These are phyloP conservation scores for Candida dajiaensis DNA, from an alignment of 805 yeast species.

Conservation along the genomic window DNA sequence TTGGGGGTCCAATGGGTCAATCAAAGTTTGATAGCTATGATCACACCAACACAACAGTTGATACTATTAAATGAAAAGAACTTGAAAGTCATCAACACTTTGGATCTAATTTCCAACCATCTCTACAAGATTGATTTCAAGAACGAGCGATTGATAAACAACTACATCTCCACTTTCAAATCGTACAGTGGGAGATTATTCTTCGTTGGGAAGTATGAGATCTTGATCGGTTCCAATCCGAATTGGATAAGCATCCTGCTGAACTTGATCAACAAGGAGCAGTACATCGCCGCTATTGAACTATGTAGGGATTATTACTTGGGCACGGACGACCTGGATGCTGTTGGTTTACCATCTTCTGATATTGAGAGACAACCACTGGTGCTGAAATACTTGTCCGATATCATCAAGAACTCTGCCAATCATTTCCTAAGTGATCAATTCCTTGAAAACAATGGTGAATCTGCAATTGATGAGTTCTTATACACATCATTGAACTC, in stretches of 20 bases:
- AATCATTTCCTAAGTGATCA: conserved; percentile 14
- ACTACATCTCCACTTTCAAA: conserved; percentile 24
- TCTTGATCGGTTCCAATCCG: conserved; percentile 50
- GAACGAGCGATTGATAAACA: conserved; percentile 9
- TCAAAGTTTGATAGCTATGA: conserved; percentile 30
- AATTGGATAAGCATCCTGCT: conserved; percentile 53
- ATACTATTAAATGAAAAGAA: conserved; percentile 35
- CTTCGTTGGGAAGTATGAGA: conserved; percentile 45
- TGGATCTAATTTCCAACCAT: conserved; percentile 26
- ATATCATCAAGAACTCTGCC: conserved; percentile 39
- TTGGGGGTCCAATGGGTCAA: conserved; percentile 55
- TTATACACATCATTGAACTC: conserved; percentile 36
- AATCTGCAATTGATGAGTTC: conserved; percentile 26
- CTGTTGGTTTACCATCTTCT: conserved; percentile 53
- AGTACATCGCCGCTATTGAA: conserved; percentile 51
- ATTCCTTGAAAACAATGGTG: conserved; percentile 6
- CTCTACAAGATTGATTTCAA: conserved; percentile 29
- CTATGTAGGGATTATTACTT: conserved; percentile 47
- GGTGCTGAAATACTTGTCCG: conserved; percentile 48
- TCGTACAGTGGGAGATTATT: conserved; percentile 43
- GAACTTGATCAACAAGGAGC: conserved; percentile 56
- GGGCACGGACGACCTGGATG: conserved; percentile 38
- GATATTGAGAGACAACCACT: conserved; percentile 37
- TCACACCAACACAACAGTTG: conserved; percentile 42
- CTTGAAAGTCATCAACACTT: conserved; percentile 25